Conservation (phyloP, 202 grass and related monocot species). For the Saccharum hybrid region DNA sequence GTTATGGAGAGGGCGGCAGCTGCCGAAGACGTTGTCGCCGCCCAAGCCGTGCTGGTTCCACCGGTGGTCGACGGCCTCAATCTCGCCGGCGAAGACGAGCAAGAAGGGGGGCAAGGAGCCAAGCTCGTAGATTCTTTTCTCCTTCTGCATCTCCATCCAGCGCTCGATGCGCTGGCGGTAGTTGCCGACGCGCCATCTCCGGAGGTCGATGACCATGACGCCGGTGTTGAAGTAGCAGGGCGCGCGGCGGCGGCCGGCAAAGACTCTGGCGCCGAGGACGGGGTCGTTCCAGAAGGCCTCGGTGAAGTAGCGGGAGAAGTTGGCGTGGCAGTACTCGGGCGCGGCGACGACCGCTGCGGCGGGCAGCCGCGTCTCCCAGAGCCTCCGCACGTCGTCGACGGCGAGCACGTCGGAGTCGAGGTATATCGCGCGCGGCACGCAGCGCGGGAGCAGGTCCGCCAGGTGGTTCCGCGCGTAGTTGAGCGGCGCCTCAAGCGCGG, state of each 20-base stretch:
- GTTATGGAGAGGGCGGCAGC: constrained; percentile 81
- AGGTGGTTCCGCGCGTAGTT: constrained; percentile 93
- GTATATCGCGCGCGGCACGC: constrained; percentile 72
- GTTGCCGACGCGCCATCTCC: constrained; percentile 72
- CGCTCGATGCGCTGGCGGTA: constrained; percentile 70
- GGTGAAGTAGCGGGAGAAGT: constrained; percentile 96
- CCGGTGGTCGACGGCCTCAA: constrained; percentile 74
- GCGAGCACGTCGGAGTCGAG: constrained; percentile 90
- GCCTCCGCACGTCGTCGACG: constrained; percentile 67
- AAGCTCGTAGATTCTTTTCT: constrained; percentile 78
- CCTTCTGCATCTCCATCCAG: constrained; percentile 85
- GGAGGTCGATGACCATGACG: constrained; percentile 86
- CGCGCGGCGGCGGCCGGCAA: constrained; percentile 54
- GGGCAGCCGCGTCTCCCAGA: constrained; percentile 82
- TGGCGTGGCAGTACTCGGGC: constrained; percentile 95
- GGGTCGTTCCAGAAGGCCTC: constrained; percentile 83
- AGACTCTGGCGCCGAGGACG: constrained; percentile 56
- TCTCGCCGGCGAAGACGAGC: constrained; percentile 77
- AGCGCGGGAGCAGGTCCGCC: constrained; percentile 80
- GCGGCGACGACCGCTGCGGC: constrained; percentile 77
- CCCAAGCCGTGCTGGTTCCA: constrained; percentile 94
- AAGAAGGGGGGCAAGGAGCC: constrained; percentile 84
- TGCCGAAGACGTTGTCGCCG: constrained; percentile 77
- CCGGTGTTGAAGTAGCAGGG: constrained; percentile 96
- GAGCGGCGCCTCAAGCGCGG: constrained; percentile 78